These are phyloP conservation scores for Xylaria intraflava DNA, from an alignment of 495 filamentous ascomycete genomes.

Conservation along the genomic window DNA sequence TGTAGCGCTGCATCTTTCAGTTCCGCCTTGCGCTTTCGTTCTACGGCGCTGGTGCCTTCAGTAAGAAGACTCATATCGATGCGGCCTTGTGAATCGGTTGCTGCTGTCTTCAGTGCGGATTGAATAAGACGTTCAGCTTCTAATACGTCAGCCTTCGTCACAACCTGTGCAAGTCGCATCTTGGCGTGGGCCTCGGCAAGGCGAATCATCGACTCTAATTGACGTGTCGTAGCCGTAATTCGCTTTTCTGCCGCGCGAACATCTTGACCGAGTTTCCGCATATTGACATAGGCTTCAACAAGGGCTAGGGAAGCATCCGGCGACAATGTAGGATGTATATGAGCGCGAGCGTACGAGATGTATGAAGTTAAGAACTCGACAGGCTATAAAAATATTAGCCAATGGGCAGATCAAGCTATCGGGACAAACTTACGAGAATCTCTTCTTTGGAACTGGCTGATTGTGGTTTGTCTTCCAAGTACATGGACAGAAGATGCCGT, in stretches of 20 bases:
- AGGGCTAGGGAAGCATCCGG: conserved; percentile 72
- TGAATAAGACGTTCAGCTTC: conserved; percentile 92
- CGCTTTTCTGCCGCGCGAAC: conserved; percentile 88
- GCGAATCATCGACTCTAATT: conserved; percentile 95
- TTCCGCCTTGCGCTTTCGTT: conserved; percentile 72
- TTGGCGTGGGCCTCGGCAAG: conserved; percentile 94
- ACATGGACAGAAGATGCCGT: conserved; percentile 92
- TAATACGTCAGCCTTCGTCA: conserved; percentile 75
- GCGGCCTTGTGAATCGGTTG: conserved; percentile 86
- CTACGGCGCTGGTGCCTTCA: conserved; percentile 79
- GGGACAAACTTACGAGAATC: conserved; percentile 60
- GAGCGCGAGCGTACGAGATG: conserved; percentile 91
- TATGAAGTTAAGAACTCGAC: conserved; percentile 94
- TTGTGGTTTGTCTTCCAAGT: conserved; percentile 86
- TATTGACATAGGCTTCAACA: conserved; percentile 81
- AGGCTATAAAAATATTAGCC: conserved; percentile 47
- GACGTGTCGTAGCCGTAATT: conserved; percentile 93
- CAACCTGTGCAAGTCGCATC: conserved; percentile 75
- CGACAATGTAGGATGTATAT: conserved; percentile 75
- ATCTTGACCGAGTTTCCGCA: conserved; percentile 93
- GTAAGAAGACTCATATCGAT: conserved; percentile 96
- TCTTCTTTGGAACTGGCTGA: conserved; percentile 64
- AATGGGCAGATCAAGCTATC: not conserved
- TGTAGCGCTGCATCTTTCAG: conserved; percentile 71
- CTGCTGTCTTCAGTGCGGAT: conserved; percentile 91